phyloP scores from a whole-genome alignment of 495 filamentous ascomycete species.

The Tetracladium setigerum region DNA sequence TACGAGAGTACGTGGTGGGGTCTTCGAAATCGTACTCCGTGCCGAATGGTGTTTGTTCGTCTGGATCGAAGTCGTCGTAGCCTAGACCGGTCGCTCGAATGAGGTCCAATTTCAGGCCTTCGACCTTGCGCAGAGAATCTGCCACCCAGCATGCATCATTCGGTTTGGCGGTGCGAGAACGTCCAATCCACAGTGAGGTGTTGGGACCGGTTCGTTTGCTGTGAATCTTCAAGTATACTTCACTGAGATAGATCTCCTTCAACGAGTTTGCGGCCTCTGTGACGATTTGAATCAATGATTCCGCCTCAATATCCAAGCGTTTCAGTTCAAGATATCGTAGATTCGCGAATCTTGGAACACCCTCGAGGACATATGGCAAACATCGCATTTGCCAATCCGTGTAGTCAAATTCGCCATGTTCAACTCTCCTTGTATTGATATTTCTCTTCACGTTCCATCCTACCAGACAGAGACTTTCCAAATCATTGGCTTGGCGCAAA shows the following conservation, averaged over 20 bases:
- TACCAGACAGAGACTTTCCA: conserved; percentile 19
- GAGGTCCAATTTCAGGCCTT: conserved; percentile 13
- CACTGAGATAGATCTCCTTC: conserved; percentile 21
- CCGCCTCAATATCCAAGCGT: conserved; percentile 16
- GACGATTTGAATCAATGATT: conserved; percentile 10
- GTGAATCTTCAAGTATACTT: conserved; percentile 18
- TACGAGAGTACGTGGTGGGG: conserved; percentile 2
- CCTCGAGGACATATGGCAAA: not conserved
- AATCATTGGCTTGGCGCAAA: conserved; percentile 12
- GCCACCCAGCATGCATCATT: conserved; percentile 13
- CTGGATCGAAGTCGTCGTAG: conserved; percentile 18
- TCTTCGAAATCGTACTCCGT: conserved; percentile 18
- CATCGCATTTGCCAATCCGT: conserved; percentile 5
- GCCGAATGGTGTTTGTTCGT: not conserved
- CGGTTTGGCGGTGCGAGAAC: conserved; percentile 1
- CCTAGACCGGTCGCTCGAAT: conserved; percentile 18
- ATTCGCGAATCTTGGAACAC: not conserved
- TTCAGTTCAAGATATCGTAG: conserved; percentile 22
- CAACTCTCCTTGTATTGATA: conserved; percentile 5
- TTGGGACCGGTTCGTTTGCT: not conserved
- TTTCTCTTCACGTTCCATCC: conserved; percentile 21
- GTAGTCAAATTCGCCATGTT: conserved; percentile 9
- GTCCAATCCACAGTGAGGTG: conserved; percentile 17
- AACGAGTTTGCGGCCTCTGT: conserved; percentile 7
- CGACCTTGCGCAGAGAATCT: conserved; percentile 10